Evolutionary conservation across 495 filamentous ascomycete species (phyloP).

Genomic region (Hypoxylon subgilvum): DNA sequence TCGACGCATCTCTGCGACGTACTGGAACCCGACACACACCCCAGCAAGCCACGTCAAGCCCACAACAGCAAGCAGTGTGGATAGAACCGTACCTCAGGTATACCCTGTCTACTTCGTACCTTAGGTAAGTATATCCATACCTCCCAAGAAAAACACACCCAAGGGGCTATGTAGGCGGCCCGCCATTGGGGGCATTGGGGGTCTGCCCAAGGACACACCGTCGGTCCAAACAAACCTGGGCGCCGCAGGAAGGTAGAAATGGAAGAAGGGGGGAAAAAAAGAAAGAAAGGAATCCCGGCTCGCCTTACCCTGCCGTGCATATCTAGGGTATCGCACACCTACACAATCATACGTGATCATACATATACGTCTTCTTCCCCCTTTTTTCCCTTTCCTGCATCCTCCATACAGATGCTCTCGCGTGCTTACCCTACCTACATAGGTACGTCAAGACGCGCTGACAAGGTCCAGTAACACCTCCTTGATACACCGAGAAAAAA

Average conservation of each 20-base stretch:
- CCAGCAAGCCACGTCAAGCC: conserved; percentile 28
- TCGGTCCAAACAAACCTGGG: too few species aligned
- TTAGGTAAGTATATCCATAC: not conserved
- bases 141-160: not conserved
- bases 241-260: too few species aligned
- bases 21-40: conserved; percentile 13
- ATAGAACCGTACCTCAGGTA: too few species aligned
- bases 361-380: not conserved
- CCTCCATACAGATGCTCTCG: conserved; percentile 11
- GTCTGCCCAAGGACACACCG: conserved; percentile 38
- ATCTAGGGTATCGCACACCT: conserved; percentile 27
- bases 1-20: conserved; percentile 15
- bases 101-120: not conserved
- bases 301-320: conserved; percentile 27
- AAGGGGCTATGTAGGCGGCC: conserved; percentile 30
- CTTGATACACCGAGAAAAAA: conserved; percentile 29
- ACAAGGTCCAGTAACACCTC: conserved; percentile 25
- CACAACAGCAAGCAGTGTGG: conserved; percentile 1
- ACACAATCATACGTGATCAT: conserved; percentile 1
- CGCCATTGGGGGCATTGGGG: conserved; percentile 40
- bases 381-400: conserved; percentile 8
- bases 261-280: too few species aligned
- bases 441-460: conserved; percentile 19
- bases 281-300: too few species aligned
- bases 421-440: conserved; percentile 15